A percentile compares a stretch with the other conserved stretches of the same genome.
These are phyloP conservation scores for Limonium bicolor DNA, from an alignment of 148 eudicot genomes.

Conservation along the genomic window DNA sequence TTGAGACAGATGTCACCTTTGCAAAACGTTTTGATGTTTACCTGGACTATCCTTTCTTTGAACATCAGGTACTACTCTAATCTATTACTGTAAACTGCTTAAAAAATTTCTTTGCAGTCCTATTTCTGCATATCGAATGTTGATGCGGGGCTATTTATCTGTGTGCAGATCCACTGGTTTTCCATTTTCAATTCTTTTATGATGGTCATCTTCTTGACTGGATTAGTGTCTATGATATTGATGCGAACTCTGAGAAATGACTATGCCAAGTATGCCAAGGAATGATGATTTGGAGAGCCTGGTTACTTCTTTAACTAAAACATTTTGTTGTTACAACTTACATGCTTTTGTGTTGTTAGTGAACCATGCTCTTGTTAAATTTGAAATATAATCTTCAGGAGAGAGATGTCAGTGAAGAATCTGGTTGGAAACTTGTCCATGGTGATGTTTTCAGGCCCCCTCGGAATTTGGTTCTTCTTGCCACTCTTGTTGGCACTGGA, in stretches of 20 bases:
- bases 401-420: slow-evolving; percentile 90
- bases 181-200: slow-evolving; percentile 94
- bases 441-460: slow-evolving; percentile 93
- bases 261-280: slow-evolving; percentile 94
- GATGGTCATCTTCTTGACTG: slow-evolving; percentile 99
- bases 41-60: slow-evolving; percentile 61
- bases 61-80: slow-evolving; percentile 47
- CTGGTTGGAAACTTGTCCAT: slow-evolving; percentile 87
- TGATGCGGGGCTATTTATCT: neutral
- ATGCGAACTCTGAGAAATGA: slow-evolving; percentile 95
- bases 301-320: slow-evolving; percentile 44
- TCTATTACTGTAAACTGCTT: neutral
- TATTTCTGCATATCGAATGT: neutral
- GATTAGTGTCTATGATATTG: slow-evolving; percentile 84
- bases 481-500: slow-evolving; percentile 79
- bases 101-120: neutral
- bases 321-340: too few species aligned
- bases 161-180: slow-evolving; percentile 96
- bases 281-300: slow-evolving; percentile 86
- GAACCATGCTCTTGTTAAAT: too few species aligned
- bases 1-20: slow-evolving; percentile 30
- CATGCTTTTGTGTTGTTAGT: too few species aligned
- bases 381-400: slow-evolving; percentile 33
- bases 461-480: slow-evolving; percentile 44
- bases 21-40: slow-evolving; percentile 63